Conservation (phyloP, 257 asterid genomes). For the Osmanthus fragrans region DNA sequence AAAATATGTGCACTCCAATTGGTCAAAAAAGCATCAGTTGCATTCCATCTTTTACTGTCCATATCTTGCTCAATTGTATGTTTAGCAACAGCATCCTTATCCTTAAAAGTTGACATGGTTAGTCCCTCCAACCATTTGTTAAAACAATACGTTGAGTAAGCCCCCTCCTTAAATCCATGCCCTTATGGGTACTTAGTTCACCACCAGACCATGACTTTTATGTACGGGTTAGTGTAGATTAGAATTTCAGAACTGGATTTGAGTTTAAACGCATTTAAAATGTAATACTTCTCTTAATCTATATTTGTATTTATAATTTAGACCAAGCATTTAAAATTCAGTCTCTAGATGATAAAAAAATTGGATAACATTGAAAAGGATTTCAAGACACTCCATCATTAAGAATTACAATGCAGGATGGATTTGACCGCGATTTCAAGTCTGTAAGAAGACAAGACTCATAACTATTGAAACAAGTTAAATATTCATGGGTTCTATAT, state of each 20-base stretch:
- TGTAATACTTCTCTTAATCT: neutral
- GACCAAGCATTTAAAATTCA: neutral
- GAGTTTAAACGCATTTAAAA: neutral
- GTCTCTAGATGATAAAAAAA: neutral
- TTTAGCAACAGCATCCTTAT: neutral
- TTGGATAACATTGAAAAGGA: neutral
- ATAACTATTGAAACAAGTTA: neutral
- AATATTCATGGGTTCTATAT: neutral
- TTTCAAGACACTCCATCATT: neutral
- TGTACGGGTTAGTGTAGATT: neutral
- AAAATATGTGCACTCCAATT: neutral
- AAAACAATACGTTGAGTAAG: neutral
- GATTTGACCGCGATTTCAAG: neutral
- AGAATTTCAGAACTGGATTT: neutral
- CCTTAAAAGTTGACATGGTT: neutral
- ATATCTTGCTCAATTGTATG: neutral
- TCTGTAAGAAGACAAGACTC: neutral
- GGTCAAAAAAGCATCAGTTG: neutral
- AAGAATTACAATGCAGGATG: neutral
- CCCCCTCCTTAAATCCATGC: neutral
- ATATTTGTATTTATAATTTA: neutral
- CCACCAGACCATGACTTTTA: neutral
- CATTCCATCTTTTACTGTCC: conserved; percentile 7
- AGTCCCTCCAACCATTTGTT: conserved; percentile 1
- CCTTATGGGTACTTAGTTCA: neutral